Evolutionary conservation across 768 basidiomycete genomes (phyloP), one percentile per base, ranked within the genome.

Genomic region (Hortiboletus campestris): DNA sequence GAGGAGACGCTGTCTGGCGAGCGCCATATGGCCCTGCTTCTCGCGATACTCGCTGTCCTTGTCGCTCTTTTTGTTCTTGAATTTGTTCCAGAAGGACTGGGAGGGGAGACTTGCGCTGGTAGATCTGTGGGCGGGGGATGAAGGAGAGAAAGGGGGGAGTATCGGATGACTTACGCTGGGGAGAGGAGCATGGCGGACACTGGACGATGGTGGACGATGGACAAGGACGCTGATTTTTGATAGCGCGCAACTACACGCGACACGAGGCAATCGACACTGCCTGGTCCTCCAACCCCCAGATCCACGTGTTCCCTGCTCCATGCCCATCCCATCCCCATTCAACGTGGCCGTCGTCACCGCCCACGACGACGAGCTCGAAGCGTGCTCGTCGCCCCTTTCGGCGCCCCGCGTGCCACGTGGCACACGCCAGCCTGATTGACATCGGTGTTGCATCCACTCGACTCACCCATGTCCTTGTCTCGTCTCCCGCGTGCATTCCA

Each of bases 1-100:
- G 62, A 94, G 79, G 60, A 91, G 82, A 57, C 88, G 83, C 62
- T 88, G 86, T 51, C 89, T 75, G 25, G 85, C 78, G 62, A 91
- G 78, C 4, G 88, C 82, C 84, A 89, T 88, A 20, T 80, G 80
- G 1, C 78, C 75, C 29, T 79, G 77, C 51, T 72, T 75, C 46
- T 80, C 76, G 62, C 81, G 77, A 60, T 80, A 73, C n/a, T 86
- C 84, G 62, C 72, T 73, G 53, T 89, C 85, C 75, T 88, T 88
- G 70, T 76, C 69, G 55, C 63, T 71, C 74, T 87, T 89, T 25
- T 72, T 72, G 59, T 82, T 78, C 73, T 85, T 88, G 75, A 90
- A 81, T 69, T 84, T 89, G 58, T 81, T 82, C 80, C 80, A 81
- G 63, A 81, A 80, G 12, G 74, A 73, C 51, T 72, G 73, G 43